These are phyloP conservation scores for Xylaria venustula DNA, from an alignment of 495 filamentous ascomycete species.

Conservation along the genomic window DNA sequence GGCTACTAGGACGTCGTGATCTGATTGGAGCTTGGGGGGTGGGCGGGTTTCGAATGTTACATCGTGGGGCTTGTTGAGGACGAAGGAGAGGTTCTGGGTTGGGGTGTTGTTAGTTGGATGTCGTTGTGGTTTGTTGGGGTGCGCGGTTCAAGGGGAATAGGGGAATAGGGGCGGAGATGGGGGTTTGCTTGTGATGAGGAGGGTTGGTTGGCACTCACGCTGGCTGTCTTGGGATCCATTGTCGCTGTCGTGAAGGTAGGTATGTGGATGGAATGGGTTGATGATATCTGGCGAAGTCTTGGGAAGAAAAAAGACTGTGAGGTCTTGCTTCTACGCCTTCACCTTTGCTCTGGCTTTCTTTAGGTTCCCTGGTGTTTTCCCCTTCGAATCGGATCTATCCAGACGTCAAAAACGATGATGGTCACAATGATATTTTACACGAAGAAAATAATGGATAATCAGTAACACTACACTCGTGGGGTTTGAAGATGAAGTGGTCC, in stretches of 20 bases:
- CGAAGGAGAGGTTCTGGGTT: constrained; percentile 79
- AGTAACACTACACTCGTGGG: background rate
- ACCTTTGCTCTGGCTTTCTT: background rate
- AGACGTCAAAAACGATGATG: background rate
- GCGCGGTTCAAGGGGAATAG: no score
- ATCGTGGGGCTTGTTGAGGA: constrained; percentile 70
- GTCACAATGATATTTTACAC: background rate
- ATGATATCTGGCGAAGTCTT: background rate
- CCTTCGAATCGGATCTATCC: background rate
- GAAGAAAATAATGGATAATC: background rate
- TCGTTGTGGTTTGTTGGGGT: background rate
- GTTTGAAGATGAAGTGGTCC: background rate
- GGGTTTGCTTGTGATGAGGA: background rate
- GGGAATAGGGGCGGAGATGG: no score
- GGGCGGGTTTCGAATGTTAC: constrained; percentile 72
- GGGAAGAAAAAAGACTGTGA: background rate
- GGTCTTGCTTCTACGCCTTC: background rate
- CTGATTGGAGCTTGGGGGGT: constrained; percentile 57
- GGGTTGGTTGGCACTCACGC: constrained; percentile 24
- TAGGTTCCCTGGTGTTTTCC: background rate
- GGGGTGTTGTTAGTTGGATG: constrained; percentile 7
- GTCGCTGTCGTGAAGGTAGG: background rate
- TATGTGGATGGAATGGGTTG: background rate
- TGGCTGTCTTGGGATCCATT: constrained; percentile 29
- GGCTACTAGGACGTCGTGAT: constrained; percentile 79